Base-by-base conservation (phyloP, 1,139 yeast species). In the Kodamaea alishanica region DNA sequence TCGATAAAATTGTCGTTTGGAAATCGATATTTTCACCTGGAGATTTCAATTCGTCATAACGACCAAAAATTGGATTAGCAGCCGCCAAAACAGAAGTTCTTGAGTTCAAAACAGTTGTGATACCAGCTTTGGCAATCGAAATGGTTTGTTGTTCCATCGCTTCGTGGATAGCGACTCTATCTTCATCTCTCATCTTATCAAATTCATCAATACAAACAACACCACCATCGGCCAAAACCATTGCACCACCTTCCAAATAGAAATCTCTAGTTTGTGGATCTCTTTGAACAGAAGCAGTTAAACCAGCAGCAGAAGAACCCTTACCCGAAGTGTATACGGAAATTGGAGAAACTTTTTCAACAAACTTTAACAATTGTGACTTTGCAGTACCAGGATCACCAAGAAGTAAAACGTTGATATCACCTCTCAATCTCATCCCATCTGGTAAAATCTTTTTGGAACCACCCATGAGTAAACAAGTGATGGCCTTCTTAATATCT, bases 301-400 rank as follows among this genome's bases (percentile, higher is more conserved):
- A 76, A 79, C 99, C 99, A 5, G 97, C 99, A 2, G 99, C 99
- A 15, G 97, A 90, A 0, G 98, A 92, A 54, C 99, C 99, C 58
- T 92, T 92, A 70, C 99, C 99, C 0, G 97, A 89, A 1, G 99
- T 92, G 60, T 92, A 92, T 32, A 92, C 92, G 1, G 97, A 81
- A 46, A 92, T 89, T 4, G 98, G 98, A 6, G 96, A 81, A 15
- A 87, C 89, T 57, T 92, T 90, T 58, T 92, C 97, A 20, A 89
- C 97, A 53, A 90, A 92, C 60, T 94, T 92, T 54, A 92, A 75
- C 45, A 92, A 68, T 68, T 92, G 99, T 8, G 98, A 92, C 60
- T 92, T 92, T 37, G 98, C 97, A 20, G 98, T 92, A 70, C 98
- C 98, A 11, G 99, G 99, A 58, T 92, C 99, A 64, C 99, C 99